A percentile compares a stretch with the other conserved stretches of the same genome.
These are phyloP conservation scores for Tarenaya hassleriana DNA, from an alignment of 345 rosid genomes.

Conservation along the genomic window DNA sequence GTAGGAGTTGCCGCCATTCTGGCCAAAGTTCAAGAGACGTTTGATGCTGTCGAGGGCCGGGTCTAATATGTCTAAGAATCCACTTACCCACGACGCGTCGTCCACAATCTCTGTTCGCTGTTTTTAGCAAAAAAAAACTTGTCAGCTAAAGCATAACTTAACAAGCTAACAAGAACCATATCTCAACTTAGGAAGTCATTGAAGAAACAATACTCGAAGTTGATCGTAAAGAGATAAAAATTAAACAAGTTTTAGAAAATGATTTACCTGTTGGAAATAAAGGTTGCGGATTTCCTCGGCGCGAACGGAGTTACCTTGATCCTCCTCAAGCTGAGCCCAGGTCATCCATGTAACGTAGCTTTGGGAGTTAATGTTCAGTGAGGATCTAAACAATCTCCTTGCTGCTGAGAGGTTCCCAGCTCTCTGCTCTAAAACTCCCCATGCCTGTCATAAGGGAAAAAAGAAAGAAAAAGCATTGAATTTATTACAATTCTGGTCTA, in stretches of 20 bases:
- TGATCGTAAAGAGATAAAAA: neutral
- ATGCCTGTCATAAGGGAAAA: slow-evolving; percentile 54
- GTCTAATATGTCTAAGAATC: slow-evolving; percentile 74
- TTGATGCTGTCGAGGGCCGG: slow-evolving; percentile 92
- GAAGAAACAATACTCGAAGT: slow-evolving; percentile 1
- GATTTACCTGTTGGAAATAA: slow-evolving; percentile 82
- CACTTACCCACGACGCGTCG: slow-evolving; percentile 87
- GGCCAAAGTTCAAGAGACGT: slow-evolving; percentile 66
- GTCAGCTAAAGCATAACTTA: neutral
- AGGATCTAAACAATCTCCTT: slow-evolving; percentile 80
- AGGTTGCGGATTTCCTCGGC: slow-evolving; percentile 94
- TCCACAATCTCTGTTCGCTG: slow-evolving; percentile 93
- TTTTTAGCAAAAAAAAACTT: slow-evolving; percentile 15
- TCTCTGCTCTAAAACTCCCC: slow-evolving; percentile 97
- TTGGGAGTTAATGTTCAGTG: slow-evolving; percentile 73
- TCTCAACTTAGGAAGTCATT: no score
- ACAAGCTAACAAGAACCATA: no score
- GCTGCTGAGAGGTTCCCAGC: slow-evolving; percentile 80
- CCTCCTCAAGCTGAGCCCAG: slow-evolving; percentile 95
- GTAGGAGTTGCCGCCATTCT: slow-evolving; percentile 31
- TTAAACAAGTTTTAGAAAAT: neutral
- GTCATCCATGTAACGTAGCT: slow-evolving; percentile 98
- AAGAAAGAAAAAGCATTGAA: no score
- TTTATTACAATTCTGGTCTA: neutral
- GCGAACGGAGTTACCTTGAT: slow-evolving; percentile 80